Conservation (phyloP, 108 stramenopile genomes). For the Skeletonema grethae region DNA sequence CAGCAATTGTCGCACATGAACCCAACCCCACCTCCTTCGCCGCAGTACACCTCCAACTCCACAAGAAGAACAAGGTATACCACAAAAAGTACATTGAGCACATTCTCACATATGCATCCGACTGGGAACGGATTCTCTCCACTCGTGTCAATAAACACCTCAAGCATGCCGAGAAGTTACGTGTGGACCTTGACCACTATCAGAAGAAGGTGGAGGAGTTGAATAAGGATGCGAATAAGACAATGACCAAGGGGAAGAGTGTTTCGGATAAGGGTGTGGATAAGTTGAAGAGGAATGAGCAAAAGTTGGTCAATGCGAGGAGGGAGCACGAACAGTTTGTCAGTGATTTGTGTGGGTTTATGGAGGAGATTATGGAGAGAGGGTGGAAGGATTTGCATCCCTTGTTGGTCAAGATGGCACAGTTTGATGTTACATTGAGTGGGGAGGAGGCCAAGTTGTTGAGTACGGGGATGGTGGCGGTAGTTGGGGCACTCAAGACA, state of each 20-base stretch:
- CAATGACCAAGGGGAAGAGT: conserved; percentile 76
- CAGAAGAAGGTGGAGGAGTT: conserved; percentile 73
- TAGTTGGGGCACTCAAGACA: conserved; percentile 59
- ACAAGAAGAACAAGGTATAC: conserved; percentile 61
- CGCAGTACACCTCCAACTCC: conserved; percentile 35
- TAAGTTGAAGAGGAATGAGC: conserved; percentile 75
- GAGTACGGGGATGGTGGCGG: conserved; percentile 35
- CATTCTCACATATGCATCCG: conserved; percentile 73
- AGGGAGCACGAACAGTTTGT: conserved; percentile 60
- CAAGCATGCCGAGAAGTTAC: conserved; percentile 67
- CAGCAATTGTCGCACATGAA: background rate
- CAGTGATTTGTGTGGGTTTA: conserved; percentile 62
- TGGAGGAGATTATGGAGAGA: conserved; percentile 81
- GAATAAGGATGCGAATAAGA: conserved; percentile 56
- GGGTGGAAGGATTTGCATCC: conserved; percentile 86
- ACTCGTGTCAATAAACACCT: conserved; percentile 56
- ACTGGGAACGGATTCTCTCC: conserved; percentile 80
- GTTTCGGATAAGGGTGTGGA: conserved; percentile 62
- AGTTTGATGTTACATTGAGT: conserved; percentile 74
- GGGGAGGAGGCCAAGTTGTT: conserved; percentile 63
- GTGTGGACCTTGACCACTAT: conserved; percentile 81
- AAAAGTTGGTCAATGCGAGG: conserved; percentile 67
- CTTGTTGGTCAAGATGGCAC: conserved; percentile 71
- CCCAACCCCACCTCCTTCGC: conserved; percentile 30
- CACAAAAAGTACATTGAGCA: conserved; percentile 65